Conservation (phyloP, 2,329 filamentous ascomycete species). For the Ophiostoma quercus region DNA sequence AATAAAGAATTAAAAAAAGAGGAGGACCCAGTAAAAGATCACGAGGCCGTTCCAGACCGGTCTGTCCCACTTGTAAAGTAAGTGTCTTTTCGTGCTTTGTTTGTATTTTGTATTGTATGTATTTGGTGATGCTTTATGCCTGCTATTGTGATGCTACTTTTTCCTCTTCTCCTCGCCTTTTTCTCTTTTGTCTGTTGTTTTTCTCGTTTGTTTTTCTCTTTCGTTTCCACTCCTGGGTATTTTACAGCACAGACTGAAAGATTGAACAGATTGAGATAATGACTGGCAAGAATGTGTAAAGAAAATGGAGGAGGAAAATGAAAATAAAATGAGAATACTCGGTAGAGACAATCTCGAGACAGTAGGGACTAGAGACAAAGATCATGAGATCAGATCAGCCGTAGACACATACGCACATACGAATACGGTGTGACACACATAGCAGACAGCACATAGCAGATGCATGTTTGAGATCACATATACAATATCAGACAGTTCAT, state of each 20-base stretch:
- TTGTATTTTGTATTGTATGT: not conserved
- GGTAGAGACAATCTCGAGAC: not conserved
- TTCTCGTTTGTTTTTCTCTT: not conserved
- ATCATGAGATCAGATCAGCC: conserved; percentile 11
- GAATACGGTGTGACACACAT: not conserved
- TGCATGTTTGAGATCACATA: not conserved
- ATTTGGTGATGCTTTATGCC: no score
- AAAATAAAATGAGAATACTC: not conserved
- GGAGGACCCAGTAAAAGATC: not conserved
- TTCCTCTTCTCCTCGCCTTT: not conserved
- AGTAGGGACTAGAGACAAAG: not conserved
- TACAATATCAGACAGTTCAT: no score
- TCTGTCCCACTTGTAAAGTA: conserved; percentile 14
- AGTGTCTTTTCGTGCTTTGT: not conserved
- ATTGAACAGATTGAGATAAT: not conserved
- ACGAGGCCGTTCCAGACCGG: conserved; percentile 13
- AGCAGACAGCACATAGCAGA: not conserved
- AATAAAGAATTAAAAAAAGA: not conserved
- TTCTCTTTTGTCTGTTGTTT: not conserved
- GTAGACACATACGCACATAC: not conserved
- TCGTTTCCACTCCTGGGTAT: not conserved
- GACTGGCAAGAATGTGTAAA: conserved; percentile 12
- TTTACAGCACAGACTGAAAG: not conserved
- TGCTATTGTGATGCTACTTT: not conserved
- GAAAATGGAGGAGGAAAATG: not conserved